Conservation (phyloP, 108 stramenopile genomes). For the Nannochloropsis oceanica region DNA sequence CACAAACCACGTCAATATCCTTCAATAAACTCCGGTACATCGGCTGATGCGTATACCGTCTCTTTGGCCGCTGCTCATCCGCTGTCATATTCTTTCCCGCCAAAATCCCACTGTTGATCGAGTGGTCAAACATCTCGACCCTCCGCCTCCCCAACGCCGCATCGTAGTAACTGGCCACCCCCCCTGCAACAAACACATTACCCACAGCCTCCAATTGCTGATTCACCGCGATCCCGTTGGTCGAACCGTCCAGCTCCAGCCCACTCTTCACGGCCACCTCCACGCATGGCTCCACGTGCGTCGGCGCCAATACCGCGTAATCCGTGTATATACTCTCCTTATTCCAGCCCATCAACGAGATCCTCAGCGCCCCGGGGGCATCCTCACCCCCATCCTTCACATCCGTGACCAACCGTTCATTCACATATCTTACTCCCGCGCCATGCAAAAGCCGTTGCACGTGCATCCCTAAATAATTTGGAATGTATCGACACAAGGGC, state of each 20-base stretch:
- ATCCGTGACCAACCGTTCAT: neutral
- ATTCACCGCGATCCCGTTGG: conserved; percentile 27
- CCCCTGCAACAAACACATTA: conserved; percentile 23
- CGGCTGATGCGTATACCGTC: conserved; percentile 20
- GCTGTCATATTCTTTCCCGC: conserved; percentile 9
- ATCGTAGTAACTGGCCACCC: conserved; percentile 23
- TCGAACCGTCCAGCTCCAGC: neutral
- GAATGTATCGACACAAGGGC: conserved; percentile 8
- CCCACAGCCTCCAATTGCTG: conserved; percentile 18
- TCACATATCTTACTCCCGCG: conserved; percentile 1
- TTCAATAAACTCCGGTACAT: conserved; percentile 10
- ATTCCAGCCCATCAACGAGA: neutral
- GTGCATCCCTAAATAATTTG: conserved; percentile 12
- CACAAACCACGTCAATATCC: conserved; percentile 12
- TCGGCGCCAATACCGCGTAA: conserved; percentile 25
- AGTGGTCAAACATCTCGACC: conserved; percentile 23
- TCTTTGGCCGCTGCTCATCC: neutral
- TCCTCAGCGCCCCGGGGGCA: neutral
- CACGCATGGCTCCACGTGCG: conserved; percentile 18
- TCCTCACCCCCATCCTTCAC: neutral
- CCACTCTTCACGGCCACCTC: conserved; percentile 17
- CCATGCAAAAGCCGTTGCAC: neutral
- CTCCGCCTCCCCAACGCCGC: conserved; percentile 19
- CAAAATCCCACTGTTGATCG: conserved; percentile 21
- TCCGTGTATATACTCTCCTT: conserved; percentile 8